Conservation (phyloP, 2,329 filamentous ascomycete genomes). For the Trichoderma afroharzianum region DNA sequence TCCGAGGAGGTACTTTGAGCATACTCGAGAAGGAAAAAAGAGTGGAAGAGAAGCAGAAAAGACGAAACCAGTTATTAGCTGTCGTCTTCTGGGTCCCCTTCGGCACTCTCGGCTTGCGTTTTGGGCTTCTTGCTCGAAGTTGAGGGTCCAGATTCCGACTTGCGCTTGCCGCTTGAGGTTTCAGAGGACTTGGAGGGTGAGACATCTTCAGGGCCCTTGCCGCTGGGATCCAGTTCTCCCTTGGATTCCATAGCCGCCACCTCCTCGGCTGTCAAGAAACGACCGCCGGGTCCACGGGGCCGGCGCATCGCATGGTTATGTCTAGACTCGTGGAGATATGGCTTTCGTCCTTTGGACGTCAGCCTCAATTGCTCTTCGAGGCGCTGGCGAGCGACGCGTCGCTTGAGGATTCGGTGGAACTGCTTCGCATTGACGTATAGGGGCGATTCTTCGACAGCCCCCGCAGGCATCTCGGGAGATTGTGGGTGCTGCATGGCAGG, state of each 20-base stretch:
- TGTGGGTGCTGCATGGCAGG: constrained; percentile 66
- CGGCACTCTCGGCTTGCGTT: constrained; percentile 42
- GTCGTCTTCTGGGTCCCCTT: constrained; percentile 42
- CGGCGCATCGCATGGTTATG: constrained; percentile 98
- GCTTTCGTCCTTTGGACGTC: constrained; percentile 93
- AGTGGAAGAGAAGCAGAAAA: constrained; percentile 24
- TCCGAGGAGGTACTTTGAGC: background rate
- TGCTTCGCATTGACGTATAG: constrained; percentile 98
- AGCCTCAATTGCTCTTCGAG: constrained; percentile 88
- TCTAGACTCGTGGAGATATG: constrained; percentile 93
- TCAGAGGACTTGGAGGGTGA: constrained; percentile 25
- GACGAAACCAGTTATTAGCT: constrained; percentile 31
- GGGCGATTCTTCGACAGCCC: constrained; percentile 80
- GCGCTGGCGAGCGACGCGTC: constrained; percentile 86
- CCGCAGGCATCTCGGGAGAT: constrained; percentile 74
- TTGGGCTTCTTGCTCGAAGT: constrained; percentile 56
- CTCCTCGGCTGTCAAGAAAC: constrained; percentile 95
- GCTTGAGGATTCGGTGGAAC: constrained; percentile 94
- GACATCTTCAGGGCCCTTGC: constrained; percentile 32
- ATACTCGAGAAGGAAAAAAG: background rate
- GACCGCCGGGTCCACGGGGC: constrained; percentile 86
- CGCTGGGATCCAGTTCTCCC: constrained; percentile 43
- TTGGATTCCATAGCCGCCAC: constrained; percentile 82
- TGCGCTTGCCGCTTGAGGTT: constrained; percentile 53
- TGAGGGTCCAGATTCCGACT: constrained; percentile 49